These are phyloP conservation scores for Hypoxylon perforatum DNA, from an alignment of 495 filamentous ascomycete genomes.

Conservation along the genomic window DNA sequence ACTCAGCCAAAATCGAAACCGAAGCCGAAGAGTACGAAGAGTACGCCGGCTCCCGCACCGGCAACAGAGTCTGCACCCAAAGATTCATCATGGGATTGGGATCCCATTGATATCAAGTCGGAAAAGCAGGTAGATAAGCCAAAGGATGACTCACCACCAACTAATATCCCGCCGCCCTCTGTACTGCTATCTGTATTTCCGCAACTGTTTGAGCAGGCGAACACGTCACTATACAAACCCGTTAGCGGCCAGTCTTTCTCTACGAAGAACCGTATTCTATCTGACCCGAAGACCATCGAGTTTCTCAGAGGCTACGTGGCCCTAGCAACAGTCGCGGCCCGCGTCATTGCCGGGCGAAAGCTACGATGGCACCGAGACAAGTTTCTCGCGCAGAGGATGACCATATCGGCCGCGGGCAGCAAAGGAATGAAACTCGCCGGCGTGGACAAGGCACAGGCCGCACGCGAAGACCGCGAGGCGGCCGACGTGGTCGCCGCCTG, in stretches of 20 bases:
- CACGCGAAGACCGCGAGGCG: conserved; percentile 88
- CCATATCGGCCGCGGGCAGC: conserved; percentile 75
- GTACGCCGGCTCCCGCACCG: background rate
- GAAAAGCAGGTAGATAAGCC: conserved; percentile 29
- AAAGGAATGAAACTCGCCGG: conserved; percentile 93
- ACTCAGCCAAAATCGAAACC: conserved; percentile 26
- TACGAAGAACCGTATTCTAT: conserved; percentile 66
- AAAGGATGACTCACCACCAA: conserved; percentile 68
- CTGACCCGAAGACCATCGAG: conserved; percentile 62
- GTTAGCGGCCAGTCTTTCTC: conserved; percentile 62
- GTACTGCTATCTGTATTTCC: conserved; percentile 82
- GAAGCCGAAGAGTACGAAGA: too few species aligned
- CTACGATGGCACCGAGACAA: conserved; percentile 90
- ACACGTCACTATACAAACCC: conserved; percentile 64
- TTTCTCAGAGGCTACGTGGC: conserved; percentile 67
- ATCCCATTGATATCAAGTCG: conserved; percentile 31
- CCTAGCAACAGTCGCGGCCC: conserved; percentile 74
- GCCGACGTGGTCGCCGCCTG: conserved; percentile 80
- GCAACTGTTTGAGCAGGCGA: conserved; percentile 67
- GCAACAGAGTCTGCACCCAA: conserved; percentile 6
- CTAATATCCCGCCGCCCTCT: conserved; percentile 89
- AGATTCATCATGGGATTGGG: conserved; percentile 45
- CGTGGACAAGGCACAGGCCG: conserved; percentile 79
- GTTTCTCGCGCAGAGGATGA: conserved; percentile 86
- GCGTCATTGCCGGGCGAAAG: conserved; percentile 86